Conservation (phyloP, 768 basidiomycete species). For the Suillus alpinus region DNA sequence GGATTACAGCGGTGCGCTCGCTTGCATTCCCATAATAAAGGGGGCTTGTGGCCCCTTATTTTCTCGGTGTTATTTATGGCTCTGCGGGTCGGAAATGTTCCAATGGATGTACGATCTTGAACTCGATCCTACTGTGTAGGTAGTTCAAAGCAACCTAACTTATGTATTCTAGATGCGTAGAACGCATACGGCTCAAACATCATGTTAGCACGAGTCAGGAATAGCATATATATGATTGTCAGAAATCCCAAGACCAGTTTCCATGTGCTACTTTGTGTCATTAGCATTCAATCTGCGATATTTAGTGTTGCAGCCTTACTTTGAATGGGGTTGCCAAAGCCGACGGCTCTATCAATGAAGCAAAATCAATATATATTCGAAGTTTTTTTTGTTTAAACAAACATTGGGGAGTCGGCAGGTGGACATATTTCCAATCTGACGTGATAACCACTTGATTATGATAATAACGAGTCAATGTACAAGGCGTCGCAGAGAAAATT, state of each 20-base stretch:
- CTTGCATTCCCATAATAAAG: conserved; percentile 33
- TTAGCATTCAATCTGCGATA: background rate
- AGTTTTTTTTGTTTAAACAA: background rate
- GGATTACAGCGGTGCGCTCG: conserved; percentile 39
- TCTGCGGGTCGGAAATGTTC: background rate
- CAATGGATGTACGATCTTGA: background rate
- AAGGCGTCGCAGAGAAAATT: no score
- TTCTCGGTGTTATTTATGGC: background rate
- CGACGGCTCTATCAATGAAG: conserved; percentile 25
- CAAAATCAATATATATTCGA: background rate
- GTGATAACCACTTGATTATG: no score
- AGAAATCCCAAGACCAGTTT: no score
- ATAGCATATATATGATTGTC: background rate
- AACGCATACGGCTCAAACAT: background rate
- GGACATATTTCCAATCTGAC: no score
- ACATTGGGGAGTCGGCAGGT: conserved; percentile 8
- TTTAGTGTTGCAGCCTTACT: conserved; percentile 28
- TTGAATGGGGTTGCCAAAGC: conserved; percentile 35
- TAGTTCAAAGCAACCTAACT: background rate
- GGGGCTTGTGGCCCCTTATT: background rate
- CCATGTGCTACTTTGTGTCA: conserved; percentile 12
- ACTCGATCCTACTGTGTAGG: background rate
- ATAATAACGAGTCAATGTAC: no score
- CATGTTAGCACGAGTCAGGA: background rate
- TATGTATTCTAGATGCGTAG: background rate